Base-by-base conservation (phyloP, 148 eudicot genomes). In the Nepenthes mirabilis region DNA sequence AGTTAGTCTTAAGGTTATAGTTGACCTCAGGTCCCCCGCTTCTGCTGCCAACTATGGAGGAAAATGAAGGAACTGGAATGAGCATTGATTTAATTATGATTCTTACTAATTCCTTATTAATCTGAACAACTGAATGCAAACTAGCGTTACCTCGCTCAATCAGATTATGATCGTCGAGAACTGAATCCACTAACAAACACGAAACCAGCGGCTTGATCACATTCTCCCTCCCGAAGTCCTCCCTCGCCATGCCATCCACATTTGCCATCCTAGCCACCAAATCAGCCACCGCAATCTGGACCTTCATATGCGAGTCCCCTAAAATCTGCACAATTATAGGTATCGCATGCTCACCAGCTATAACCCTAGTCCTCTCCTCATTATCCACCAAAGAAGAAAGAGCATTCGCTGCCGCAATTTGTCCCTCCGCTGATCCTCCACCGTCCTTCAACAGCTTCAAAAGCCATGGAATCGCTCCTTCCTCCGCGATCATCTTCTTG, bases 161-260 rank as follows among this genome's bases (percentile, higher is more conserved):
- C 60, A 37, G 51, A 34, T 62, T 72, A 23, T 76, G 74, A 43
- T 80, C 86, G 48, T 74, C 85, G 69, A 88, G 67, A 55, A 68
- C 78, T 37, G 69, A 66, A 65, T 83, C 96, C 69, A 76, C 64
- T 11, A 72, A 67, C 67, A 88, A 77, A 43, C 80, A 72, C n/a
- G 84, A 79, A 56, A 88, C 73, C 47, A 88, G 57, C 1, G 81
- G 91, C 66, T 82, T 77, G 14, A 70, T 54, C 56, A 83, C 84
- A 66, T 88, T 88, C 72, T 73, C 91, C 50, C 74, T 80, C 65
- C 88, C 91, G 11, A 88, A 79, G 51, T 79, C 91, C 66, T 85
- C 96, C 75, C 84, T 88, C 23, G 83, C 86, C 6, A 12, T 55
- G 2, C 56, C 47, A 52, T 85, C 91, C 60, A 77, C 57, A 49